phyloP scores from a whole-genome alignment of 805 yeast species.

The Kluyveromyces wickerhamii region DNA sequence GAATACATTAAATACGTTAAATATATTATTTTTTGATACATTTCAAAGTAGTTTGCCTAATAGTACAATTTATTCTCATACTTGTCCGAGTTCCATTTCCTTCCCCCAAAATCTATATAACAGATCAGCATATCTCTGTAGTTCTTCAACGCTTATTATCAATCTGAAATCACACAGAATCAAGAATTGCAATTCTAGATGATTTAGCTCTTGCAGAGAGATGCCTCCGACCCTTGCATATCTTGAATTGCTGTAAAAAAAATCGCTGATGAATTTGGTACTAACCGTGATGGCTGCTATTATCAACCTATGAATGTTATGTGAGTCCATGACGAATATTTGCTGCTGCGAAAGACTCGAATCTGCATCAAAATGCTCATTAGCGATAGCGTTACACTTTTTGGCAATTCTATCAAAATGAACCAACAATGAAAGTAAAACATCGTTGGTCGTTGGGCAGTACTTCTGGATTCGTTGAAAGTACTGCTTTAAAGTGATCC shows the following conservation, averaged over 20 bases:
- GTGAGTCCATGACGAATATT: conserved; percentile 90
- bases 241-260: conserved; percentile 87
- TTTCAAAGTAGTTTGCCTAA: too few species aligned
- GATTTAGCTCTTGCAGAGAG: conserved; percentile 87
- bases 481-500: conserved; percentile 86
- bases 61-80: too few species aligned
- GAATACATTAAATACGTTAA: too few species aligned
- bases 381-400: conserved; percentile 31
- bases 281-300: conserved; percentile 95
- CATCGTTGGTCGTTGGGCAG: conserved; percentile 98
- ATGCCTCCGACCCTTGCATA: conserved; percentile 95
- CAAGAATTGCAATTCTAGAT: conserved; percentile 83
- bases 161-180: conserved; percentile 77
- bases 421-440: conserved; percentile 79
- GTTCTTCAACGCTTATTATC: conserved; percentile 82
- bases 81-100: too few species aligned
- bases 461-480: conserved; percentile 85
- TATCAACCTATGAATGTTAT: conserved; percentile 87
- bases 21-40: too few species aligned
- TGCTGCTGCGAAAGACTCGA: conserved; percentile 32
- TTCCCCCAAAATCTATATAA: conserved; percentile 77
- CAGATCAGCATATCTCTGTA: conserved; percentile 84
- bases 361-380: conserved; percentile 12
- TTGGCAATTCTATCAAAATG: conserved; percentile 92
- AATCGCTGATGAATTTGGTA: conserved; percentile 89